Percentiles rank a stretch among this genome's conserved stretches.
Evolutionary conservation across 345 rosid genomes (phyloP).

Genomic region (Viola odorata): DNA sequence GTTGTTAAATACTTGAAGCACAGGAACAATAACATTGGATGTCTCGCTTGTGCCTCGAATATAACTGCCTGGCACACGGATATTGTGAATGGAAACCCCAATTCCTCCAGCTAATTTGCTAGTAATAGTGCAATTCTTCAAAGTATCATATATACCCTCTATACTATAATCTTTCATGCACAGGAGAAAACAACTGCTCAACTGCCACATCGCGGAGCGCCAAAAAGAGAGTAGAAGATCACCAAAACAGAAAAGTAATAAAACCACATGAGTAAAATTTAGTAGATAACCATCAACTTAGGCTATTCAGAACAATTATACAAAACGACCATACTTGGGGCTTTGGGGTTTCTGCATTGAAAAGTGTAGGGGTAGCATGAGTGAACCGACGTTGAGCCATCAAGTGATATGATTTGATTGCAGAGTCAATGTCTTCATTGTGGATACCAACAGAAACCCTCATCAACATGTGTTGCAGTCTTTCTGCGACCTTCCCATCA

Average conservation of each 20-base stretch:
- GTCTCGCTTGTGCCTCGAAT: constrained; percentile 62
- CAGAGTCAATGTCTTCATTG: constrained; percentile 63
- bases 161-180: constrained; percentile 94
- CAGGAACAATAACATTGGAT: constrained; percentile 72
- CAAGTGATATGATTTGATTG: constrained; percentile 58
- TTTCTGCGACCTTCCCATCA: constrained; percentile 73
- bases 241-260: not conserved
- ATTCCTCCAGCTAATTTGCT: constrained; percentile 89
- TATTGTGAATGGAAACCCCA: constrained; percentile 79
- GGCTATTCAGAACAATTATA: not conserved
- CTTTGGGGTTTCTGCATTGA: constrained; percentile 78
- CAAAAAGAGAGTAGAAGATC: not conserved
- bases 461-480: constrained; percentile 90
- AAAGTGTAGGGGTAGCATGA: constrained; percentile 89
- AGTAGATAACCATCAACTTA: not conserved
- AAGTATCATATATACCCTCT: constrained; percentile 79
- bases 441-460: constrained; percentile 85
- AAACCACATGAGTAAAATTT: not conserved
- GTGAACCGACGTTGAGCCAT: constrained; percentile 93
- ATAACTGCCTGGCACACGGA: constrained; percentile 63
- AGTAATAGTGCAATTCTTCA: constrained; percentile 86
- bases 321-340: constrained; percentile 43
- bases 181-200: constrained; percentile 76
- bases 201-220: constrained; percentile 30
- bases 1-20: constrained; percentile 68